phyloP scores from a whole-genome alignment of 257 asterid genomes.

The Thymus quinquecostatus region DNA sequence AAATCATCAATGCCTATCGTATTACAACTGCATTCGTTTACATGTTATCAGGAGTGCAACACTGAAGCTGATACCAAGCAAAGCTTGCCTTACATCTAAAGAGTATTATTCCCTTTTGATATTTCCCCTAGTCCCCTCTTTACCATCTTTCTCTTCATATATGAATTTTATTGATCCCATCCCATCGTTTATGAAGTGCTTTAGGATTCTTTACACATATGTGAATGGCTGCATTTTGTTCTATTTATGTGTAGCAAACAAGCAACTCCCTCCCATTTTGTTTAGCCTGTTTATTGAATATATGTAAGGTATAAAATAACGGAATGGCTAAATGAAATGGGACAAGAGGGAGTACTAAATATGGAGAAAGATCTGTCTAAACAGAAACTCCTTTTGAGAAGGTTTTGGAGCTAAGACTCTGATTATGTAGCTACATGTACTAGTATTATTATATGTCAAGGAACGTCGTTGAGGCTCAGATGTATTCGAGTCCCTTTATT shows the following conservation, averaged over 20 bases:
- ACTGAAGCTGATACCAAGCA: slow-evolving; percentile 86
- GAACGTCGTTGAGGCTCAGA: background rate
- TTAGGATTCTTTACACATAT: no score
- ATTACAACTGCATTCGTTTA: background rate
- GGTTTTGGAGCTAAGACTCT: background rate
- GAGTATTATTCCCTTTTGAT: slow-evolving; percentile 38
- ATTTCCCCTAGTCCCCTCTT: slow-evolving; percentile 14
- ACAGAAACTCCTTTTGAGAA: slow-evolving; percentile 4
- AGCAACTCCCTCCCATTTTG: no score
- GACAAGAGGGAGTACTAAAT: no score
- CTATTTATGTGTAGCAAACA: no score
- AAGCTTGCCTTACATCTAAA: slow-evolving; percentile 66
- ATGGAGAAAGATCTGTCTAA: no score
- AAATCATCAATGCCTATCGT: background rate
- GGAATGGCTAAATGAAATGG: no score
- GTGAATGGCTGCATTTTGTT: no score
- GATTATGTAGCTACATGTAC: background rate
- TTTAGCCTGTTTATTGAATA: no score
- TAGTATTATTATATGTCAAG: background rate
- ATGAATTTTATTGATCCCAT: background rate
- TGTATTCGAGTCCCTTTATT: background rate
- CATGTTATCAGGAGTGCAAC: slow-evolving; percentile 55
- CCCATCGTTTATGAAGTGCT: slow-evolving; percentile 33
- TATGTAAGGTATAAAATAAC: no score
- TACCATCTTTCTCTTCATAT: slow-evolving; percentile 1